Evolutionary conservation across 805 yeast species (phyloP).

Genomic region (Ogataea allantospora): DNA sequence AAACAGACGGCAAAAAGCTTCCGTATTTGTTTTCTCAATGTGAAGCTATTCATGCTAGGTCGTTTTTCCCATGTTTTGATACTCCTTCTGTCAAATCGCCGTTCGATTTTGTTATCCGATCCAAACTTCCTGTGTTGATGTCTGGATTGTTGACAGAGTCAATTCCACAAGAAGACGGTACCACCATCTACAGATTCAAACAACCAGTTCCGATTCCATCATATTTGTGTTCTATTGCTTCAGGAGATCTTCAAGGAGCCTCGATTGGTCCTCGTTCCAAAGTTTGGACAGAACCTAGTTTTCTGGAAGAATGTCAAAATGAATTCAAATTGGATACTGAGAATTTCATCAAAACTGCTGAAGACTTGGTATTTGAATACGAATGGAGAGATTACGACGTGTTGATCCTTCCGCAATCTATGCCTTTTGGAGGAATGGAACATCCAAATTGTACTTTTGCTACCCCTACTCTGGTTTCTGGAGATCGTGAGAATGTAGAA

Average conservation of each 20-base stretch:
- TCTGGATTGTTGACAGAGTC: conserved; percentile 47
- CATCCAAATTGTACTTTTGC: conserved; percentile 89
- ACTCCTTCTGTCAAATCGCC: conserved; percentile 82
- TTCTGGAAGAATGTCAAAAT: conserved; percentile 64
- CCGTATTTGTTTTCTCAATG: conserved; percentile 85
- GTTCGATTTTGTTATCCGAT: conserved; percentile 54
- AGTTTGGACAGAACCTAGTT: conserved; percentile 74
- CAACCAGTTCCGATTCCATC: conserved; percentile 87
- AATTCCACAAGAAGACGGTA: conserved; percentile 33
- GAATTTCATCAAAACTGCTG: conserved; percentile 75
- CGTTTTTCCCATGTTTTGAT: conserved; percentile 86
- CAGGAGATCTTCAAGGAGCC: conserved; percentile 70
- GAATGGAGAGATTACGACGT: conserved; percentile 86
- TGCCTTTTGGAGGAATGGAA: conserved; percentile 95
- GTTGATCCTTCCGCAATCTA: conserved; percentile 69
- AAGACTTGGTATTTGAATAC: conserved; percentile 68
- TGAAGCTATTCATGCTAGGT: conserved; percentile 88
- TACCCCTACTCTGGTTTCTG: conserved; percentile 82
- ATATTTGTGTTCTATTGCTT: conserved; percentile 78
- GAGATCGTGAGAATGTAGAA: conserved; percentile 81
- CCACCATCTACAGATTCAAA: conserved; percentile 45
- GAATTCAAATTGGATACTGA: conserved; percentile 84
- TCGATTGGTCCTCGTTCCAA: conserved; percentile 83
- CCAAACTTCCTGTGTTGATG: conserved; percentile 68
- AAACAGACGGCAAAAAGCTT: conserved; percentile 66